phyloP scores from a whole-genome alignment of 108 stramenopile genomes.

The Skeletonema marinoi region DNA sequence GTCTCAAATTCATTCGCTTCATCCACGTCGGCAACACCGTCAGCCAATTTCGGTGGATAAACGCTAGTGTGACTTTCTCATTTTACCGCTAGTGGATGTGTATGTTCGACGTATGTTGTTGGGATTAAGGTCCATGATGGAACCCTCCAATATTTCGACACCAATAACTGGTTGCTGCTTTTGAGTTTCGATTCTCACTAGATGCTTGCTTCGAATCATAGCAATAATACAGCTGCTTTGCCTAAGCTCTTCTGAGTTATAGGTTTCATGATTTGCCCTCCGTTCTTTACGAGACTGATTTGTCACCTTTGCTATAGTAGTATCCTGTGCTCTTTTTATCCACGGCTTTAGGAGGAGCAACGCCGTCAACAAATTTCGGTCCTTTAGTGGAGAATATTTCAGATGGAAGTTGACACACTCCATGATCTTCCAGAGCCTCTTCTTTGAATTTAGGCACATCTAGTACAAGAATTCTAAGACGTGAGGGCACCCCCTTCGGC shows the following conservation, averaged over 20 bases:
- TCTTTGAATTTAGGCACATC: constrained; percentile 70
- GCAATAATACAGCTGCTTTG: constrained; percentile 49
- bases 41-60: constrained; percentile 65
- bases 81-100: constrained; percentile 30
- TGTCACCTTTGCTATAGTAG: background rate
- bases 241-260: constrained; percentile 76
- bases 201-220: constrained; percentile 14
- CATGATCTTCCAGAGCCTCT: constrained; percentile 41
- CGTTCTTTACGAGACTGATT: constrained; percentile 15
- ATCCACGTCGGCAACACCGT: constrained; percentile 34
- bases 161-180: constrained; percentile 39
- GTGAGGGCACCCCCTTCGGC: constrained; percentile 61
- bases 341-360: constrained; percentile 60
- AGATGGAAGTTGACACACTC: constrained; percentile 25
- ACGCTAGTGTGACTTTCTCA: constrained; percentile 57
- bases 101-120: constrained; percentile 75
- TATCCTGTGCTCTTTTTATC: constrained; percentile 13
- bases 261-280: constrained; percentile 24
- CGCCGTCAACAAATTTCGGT: constrained; percentile 43
- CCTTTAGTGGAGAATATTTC: constrained; percentile 19
- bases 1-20: constrained; percentile 23
- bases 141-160: constrained; percentile 77
- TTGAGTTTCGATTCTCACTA: background rate
- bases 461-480: constrained; percentile 60
- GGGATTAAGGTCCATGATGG: constrained; percentile 68